Percentiles rank a stretch among this genome's conserved stretches.
These are phyloP conservation scores for Camelina laxa DNA, from an alignment of 345 rosid species.

Conservation along the genomic window DNA sequence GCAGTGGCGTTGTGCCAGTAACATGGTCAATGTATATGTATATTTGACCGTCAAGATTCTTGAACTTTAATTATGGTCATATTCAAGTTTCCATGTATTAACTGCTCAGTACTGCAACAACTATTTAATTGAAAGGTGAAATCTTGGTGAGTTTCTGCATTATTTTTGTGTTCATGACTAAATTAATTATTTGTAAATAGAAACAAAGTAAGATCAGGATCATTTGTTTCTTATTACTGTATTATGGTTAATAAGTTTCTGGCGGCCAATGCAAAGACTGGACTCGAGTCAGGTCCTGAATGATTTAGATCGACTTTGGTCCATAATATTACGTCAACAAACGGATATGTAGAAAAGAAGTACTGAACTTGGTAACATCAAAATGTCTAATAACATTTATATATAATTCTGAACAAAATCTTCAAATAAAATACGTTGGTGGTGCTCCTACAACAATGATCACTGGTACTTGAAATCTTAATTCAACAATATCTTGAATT, in stretches of 20 bases:
- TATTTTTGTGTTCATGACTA: background rate
- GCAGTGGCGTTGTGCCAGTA: background rate
- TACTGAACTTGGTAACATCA: background rate
- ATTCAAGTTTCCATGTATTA: background rate
- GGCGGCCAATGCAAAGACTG: too few species aligned
- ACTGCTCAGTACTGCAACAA: background rate
- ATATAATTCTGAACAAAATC: slow-evolving; percentile 5
- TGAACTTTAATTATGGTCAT: background rate
- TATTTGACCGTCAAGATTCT: slow-evolving; percentile 29
- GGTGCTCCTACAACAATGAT: background rate
- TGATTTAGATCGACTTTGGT: too few species aligned
- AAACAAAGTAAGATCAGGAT: background rate
- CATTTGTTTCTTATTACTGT: background rate
- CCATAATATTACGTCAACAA: too few species aligned
- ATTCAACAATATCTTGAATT: slow-evolving; percentile 22
- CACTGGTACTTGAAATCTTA: slow-evolving; percentile 12
- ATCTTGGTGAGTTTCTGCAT: background rate
- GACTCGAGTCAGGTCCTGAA: too few species aligned
- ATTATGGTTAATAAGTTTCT: background rate
- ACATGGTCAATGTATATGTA: slow-evolving; percentile 18
- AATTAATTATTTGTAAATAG: background rate
- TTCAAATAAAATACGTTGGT: background rate
- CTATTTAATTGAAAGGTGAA: background rate
- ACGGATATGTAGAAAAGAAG: background rate
- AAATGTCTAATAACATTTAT: slow-evolving; percentile 4